Conservation (phyloP, 345 rosid species). For the Salix suchowensis region DNA sequence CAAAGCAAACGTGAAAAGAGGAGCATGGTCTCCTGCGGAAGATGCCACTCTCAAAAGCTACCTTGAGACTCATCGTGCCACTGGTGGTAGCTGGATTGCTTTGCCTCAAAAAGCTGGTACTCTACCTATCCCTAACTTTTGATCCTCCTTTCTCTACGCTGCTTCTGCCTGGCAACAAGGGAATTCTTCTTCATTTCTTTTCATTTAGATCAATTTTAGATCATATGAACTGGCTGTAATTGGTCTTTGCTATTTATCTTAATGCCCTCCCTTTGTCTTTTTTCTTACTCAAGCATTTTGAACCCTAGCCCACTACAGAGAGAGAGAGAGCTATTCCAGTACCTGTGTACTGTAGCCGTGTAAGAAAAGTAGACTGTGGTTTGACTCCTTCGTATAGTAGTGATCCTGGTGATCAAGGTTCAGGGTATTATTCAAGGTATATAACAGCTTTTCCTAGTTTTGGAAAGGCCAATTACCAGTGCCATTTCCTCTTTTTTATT, state of each 20-base stretch:
- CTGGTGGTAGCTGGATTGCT: conserved; percentile 84
- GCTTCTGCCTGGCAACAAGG: not conserved
- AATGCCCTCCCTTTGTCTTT: not conserved
- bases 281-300: not conserved
- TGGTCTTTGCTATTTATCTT: not conserved
- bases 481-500: not conserved
- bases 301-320: not conserved
- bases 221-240: too few species aligned
- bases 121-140: too few species aligned
- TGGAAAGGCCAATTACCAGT: not conserved
- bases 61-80: conserved; percentile 23
- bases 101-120: conserved; percentile 73
- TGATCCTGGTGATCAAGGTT: not conserved
- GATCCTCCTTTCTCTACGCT: too few species aligned
- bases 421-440: not conserved
- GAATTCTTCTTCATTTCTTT: not conserved
- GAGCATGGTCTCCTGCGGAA: conserved; percentile 93
- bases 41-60: conserved; percentile 67
- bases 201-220: not conserved
- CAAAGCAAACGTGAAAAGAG: conserved; percentile 82
- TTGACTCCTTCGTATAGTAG: conserved; percentile 10
- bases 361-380: not conserved
- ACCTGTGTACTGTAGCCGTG: not conserved
- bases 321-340: not conserved
- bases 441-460: not conserved